Evolutionary conservation across 169 alveolate species (phyloP).

Genomic region (Plasmodium malariae): DNA sequence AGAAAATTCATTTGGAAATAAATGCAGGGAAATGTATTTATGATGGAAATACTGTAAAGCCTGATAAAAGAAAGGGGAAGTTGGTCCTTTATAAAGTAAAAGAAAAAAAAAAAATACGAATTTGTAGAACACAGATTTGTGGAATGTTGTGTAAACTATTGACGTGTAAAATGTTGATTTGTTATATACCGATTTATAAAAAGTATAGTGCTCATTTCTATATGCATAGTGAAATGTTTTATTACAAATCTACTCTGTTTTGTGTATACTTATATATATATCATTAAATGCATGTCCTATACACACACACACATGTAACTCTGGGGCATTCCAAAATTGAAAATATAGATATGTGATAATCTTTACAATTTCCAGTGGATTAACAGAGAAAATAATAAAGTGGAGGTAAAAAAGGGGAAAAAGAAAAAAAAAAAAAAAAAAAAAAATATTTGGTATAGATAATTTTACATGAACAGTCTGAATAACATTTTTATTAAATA

Average conservation of each 20-base stretch:
- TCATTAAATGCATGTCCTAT: too few relatives aligned
- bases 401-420: conserved; percentile 59
- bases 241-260: too few relatives aligned
- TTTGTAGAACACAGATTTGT: too few relatives aligned
- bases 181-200: too few relatives aligned
- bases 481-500: not conserved
- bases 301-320: too few relatives aligned
- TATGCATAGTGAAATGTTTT: too few relatives aligned
- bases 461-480: not conserved
- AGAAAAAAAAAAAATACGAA: too few relatives aligned
- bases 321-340: too few relatives aligned
- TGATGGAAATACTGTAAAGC: conserved; percentile 71
- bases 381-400: conserved; percentile 71
- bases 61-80: conserved; percentile 72
- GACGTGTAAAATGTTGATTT: too few relatives aligned
- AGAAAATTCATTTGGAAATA: conserved; percentile 67
- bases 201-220: too few relatives aligned
- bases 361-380: conserved; percentile 73
- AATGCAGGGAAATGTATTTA: conserved; percentile 77
- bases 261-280: too few relatives aligned
- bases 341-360: conserved; percentile 66
- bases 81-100: conserved; percentile 70
- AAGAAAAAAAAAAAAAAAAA: not conserved
- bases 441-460: not conserved
- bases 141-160: too few relatives aligned